Evolutionary conservation across 345 rosid genomes (phyloP).

Genomic region (Toxicodendron radicans): DNA sequence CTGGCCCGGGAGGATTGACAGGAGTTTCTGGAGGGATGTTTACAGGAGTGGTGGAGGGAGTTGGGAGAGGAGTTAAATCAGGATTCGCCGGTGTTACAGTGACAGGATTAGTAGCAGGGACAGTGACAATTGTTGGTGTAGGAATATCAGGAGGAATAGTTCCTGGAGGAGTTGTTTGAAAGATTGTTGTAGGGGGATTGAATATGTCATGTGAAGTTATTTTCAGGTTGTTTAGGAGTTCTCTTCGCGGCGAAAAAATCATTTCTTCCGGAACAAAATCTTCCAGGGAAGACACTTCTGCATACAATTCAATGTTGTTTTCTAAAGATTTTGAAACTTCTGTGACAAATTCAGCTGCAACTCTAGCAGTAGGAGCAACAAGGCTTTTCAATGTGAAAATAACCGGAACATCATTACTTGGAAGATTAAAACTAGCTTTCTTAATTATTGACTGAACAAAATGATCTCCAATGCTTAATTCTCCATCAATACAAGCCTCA

Average conservation of each 20-base stretch:
- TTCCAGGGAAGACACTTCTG: constrained; percentile 23
- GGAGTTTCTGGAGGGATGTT: constrained; percentile 48
- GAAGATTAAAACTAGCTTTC: constrained; percentile 29
- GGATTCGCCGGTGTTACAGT: constrained; percentile 39
- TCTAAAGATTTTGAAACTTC: constrained; percentile 28
- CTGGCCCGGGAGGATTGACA: constrained; percentile 43
- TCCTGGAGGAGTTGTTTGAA: constrained; percentile 42
- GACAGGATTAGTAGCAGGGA: constrained; percentile 49
- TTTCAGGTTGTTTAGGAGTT: constrained; percentile 28
- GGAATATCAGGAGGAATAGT: constrained; percentile 37
- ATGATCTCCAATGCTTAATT: constrained; percentile 27
- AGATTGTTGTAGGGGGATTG: constrained; percentile 37
- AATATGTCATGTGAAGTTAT: constrained; percentile 37
- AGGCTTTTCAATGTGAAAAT: constrained; percentile 25
- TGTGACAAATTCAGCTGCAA: constrained; percentile 27
- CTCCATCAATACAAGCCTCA: constrained; percentile 25
- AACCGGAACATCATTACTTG: constrained; percentile 24
- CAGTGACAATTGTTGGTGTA: constrained; percentile 57
- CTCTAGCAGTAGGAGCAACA: constrained; percentile 21
- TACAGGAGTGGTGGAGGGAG: constrained; percentile 51
- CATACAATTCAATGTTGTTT: constrained; percentile 25
- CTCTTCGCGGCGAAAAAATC: constrained; percentile 35
- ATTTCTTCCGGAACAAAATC: constrained; percentile 19
- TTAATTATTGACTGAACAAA: constrained; percentile 28
- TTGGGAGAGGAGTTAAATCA: constrained; percentile 31